phyloP scores from a whole-genome alignment of 352 stramenopile species.

The Pythium sp. region DNA sequence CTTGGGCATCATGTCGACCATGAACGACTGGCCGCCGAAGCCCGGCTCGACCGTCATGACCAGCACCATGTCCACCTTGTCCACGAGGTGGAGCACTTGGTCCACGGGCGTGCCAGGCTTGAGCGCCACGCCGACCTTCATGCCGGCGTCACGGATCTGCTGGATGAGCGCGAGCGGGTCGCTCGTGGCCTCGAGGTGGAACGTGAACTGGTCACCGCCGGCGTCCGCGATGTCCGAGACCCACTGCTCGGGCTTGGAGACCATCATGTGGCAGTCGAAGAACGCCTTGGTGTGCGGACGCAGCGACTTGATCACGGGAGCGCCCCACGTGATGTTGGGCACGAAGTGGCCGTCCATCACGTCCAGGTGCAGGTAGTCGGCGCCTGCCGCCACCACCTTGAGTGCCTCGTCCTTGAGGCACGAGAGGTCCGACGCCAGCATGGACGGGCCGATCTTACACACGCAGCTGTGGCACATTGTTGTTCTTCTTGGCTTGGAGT shows the following conservation, averaged over 20 bases:
- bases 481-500: background rate
- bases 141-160: constrained; percentile 83
- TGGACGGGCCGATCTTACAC: constrained; percentile 91
- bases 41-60: constrained; percentile 99
- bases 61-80: constrained; percentile 94
- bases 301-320: constrained; percentile 94
- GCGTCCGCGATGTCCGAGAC: constrained; percentile 94
- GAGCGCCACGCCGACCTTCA: constrained; percentile 95
- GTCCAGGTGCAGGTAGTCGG: constrained; percentile 97
- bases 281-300: constrained; percentile 86
- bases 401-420: constrained; percentile 90
- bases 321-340: constrained; percentile 95
- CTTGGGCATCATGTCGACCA: constrained; percentile 95
- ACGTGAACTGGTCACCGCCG: constrained; percentile 94
- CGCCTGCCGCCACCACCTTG: constrained; percentile 87
- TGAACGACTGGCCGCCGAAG: constrained; percentile 97
- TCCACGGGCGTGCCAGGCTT: constrained; percentile 94
- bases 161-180: constrained; percentile 75
- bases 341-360: constrained; percentile 99
- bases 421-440: constrained; percentile 94
- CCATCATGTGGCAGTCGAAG: constrained; percentile 99
- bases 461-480: constrained; percentile 79
- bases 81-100: constrained; percentile 75
- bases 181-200: constrained; percentile 91
- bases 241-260: constrained; percentile 94